Conservation (phyloP, 2,329 filamentous ascomycete species). For the Pseudopyrenochaeta lycopersici region DNA sequence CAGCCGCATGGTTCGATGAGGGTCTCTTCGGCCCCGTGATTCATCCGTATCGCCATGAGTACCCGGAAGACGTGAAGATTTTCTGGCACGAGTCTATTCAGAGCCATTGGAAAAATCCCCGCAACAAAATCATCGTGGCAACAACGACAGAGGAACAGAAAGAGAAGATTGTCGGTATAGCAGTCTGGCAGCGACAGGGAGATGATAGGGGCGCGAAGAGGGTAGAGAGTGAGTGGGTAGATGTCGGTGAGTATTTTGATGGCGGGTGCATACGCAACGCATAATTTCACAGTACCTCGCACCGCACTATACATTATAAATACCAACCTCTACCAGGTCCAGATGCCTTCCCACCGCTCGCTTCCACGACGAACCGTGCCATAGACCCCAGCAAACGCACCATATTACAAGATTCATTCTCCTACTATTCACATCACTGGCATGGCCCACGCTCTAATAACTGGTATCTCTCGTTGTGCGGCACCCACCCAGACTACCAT, state of each 20-base stretch:
- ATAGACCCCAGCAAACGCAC: conserved; percentile 24
- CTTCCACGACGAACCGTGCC: conserved; percentile 27
- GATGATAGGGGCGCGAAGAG: conserved; percentile 21
- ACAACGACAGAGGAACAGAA: conserved; percentile 4
- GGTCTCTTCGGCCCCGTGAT: conserved; percentile 36
- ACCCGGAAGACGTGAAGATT: conserved; percentile 31
- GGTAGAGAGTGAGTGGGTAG: conserved; percentile 16
- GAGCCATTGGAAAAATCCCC: conserved; percentile 21
- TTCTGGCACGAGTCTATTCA: conserved; percentile 34
- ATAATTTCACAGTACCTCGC: too few species aligned
- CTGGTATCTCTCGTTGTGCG: conserved; percentile 52
- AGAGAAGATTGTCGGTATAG: conserved; percentile 27
- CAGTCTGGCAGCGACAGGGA: conserved; percentile 35
- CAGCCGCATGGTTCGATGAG: conserved; percentile 42
- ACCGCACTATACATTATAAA: neutral
- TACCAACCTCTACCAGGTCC: neutral
- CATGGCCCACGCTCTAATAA: conserved; percentile 35
- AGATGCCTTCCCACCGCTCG: conserved; percentile 10
- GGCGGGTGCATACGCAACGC: too few species aligned
- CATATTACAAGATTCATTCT: conserved; percentile 15
- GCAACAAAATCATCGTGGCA: conserved; percentile 19
- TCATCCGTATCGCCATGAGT: conserved; percentile 35
- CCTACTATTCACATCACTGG: conserved; percentile 32
- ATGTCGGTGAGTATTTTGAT: conserved; percentile 15
- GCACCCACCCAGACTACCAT: conserved; percentile 53